phyloP scores from a whole-genome alignment of 2,329 filamentous ascomycete genomes.

The Apiospora hydei region DNA sequence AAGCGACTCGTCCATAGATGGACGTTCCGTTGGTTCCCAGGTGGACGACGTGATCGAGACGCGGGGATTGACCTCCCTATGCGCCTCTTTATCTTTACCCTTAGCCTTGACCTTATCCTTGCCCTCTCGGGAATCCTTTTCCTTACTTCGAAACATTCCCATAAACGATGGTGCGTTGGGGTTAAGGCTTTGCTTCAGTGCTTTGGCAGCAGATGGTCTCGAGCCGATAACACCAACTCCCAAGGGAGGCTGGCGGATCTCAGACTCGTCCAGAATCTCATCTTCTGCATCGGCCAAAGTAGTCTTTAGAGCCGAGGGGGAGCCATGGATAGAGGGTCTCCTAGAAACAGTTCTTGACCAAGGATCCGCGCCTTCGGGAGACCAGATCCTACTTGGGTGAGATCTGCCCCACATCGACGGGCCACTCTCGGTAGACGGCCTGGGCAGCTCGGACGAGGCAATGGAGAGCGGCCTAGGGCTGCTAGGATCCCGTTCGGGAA shows the following conservation, averaged over 20 bases:
- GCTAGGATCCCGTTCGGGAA: slow-evolving; percentile 63
- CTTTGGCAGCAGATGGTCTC: slow-evolving; percentile 62
- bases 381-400: slow-evolving; percentile 69
- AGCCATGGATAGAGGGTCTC: slow-evolving; percentile 81
- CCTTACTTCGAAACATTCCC: slow-evolving; percentile 63
- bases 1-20: slow-evolving; percentile 56
- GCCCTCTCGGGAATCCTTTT: slow-evolving; percentile 39
- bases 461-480: slow-evolving; percentile 74
- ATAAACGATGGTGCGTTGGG: slow-evolving; percentile 90
- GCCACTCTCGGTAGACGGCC: slow-evolving; percentile 80
- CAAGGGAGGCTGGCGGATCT: slow-evolving; percentile 59
- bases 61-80: slow-evolving; percentile 50
- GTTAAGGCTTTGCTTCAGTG: slow-evolving; percentile 73
- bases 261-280: slow-evolving; percentile 67
- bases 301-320: slow-evolving; percentile 68
- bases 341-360: slow-evolving; percentile 76
- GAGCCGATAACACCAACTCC: slow-evolving; percentile 81
- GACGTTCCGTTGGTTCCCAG: slow-evolving; percentile 42
- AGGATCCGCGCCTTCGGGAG: slow-evolving; percentile 55
- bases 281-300: slow-evolving; percentile 70
- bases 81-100: slow-evolving; percentile 49
- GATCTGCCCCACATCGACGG: slow-evolving; percentile 72
- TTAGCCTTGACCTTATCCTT: slow-evolving; percentile 49
- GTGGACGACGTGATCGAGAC: slow-evolving; percentile 47
- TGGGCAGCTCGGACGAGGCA: slow-evolving; percentile 73